Conservation (phyloP, 176 grass and related monocot genomes). For the Pharus latifolius region DNA sequence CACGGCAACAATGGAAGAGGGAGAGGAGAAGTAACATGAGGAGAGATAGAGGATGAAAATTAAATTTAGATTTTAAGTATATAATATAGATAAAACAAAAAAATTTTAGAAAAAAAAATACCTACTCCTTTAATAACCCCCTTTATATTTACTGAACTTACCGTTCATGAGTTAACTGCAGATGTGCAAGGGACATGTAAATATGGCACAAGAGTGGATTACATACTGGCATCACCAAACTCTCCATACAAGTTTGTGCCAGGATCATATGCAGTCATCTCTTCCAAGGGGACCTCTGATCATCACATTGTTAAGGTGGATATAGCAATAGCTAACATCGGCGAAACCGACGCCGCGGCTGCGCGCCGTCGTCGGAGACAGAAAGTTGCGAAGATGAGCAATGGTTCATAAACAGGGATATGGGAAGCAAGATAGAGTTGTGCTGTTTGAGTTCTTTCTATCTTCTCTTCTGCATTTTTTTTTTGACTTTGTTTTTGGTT, state of each 20-base stretch:
- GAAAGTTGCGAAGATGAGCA: conserved; percentile 51
- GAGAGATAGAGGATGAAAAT: no score
- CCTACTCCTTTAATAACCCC: no score
- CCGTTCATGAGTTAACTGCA: conserved; percentile 12
- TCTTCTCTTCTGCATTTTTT: neutral
- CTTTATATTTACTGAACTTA: neutral
- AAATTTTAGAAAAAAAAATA: no score
- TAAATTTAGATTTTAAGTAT: no score
- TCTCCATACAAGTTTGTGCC: conserved; percentile 68
- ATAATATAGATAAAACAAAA: no score
- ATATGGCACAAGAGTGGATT: conserved; percentile 91
- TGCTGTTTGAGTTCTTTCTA: neutral
- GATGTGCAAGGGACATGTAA: conserved; percentile 98
- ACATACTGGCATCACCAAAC: conserved; percentile 68
- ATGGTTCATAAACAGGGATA: conserved; percentile 44
- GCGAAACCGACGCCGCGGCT: neutral
- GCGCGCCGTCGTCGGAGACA: conserved; percentile 13
- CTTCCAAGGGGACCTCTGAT: conserved; percentile 78
- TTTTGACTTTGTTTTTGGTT: no score
- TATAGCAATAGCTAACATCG: conserved; percentile 20
- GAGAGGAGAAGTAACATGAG: no score
- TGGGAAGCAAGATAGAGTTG: conserved; percentile 21
- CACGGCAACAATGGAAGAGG: no score
- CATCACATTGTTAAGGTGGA: conserved; percentile 88
- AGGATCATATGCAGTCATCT: conserved; percentile 73